Percentiles rank a stretch among this genome's conserved stretches.
Conservation (phyloP, 2,329 filamentous ascomycete species). For the Microsporum audouinii region DNA sequence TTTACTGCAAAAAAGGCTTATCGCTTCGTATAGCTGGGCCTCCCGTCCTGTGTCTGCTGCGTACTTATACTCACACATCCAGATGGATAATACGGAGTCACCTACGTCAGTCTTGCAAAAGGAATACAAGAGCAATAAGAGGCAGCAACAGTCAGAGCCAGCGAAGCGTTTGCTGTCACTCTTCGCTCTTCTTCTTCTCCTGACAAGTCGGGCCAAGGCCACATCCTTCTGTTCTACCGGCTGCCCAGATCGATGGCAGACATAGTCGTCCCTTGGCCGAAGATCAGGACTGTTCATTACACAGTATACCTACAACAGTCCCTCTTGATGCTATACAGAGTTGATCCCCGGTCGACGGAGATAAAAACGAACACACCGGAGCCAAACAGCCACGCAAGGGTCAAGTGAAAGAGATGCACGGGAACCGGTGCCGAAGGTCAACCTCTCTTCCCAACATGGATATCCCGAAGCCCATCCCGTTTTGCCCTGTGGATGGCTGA, state of each 20-base stretch:
- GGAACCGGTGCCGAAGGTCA: neutral
- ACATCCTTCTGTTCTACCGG: neutral
- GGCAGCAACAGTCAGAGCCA: neutral
- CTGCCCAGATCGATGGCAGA: neutral
- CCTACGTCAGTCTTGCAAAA: neutral
- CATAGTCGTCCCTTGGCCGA: slow-evolving; percentile 1
- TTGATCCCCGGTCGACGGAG: too few species aligned
- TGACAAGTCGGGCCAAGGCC: too few species aligned
- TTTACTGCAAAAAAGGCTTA: neutral
- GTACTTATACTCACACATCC: too few species aligned
- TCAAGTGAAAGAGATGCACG: too few species aligned
- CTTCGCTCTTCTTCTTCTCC: too few species aligned
- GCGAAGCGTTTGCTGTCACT: too few species aligned
- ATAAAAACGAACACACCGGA: too few species aligned
- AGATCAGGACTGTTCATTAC: neutral
- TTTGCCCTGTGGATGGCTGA: too few species aligned
- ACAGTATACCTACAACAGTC: too few species aligned
- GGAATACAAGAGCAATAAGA: neutral
- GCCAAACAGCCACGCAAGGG: too few species aligned
- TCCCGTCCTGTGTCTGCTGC: neutral
- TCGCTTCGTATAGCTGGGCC: neutral
- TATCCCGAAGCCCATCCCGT: neutral
- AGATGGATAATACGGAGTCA: neutral
- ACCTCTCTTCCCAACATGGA: neutral
- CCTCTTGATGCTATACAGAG: too few species aligned